phyloP scores from a whole-genome alignment of 1,284 basidiomycete species.

The Volvariella surrecta region DNA sequence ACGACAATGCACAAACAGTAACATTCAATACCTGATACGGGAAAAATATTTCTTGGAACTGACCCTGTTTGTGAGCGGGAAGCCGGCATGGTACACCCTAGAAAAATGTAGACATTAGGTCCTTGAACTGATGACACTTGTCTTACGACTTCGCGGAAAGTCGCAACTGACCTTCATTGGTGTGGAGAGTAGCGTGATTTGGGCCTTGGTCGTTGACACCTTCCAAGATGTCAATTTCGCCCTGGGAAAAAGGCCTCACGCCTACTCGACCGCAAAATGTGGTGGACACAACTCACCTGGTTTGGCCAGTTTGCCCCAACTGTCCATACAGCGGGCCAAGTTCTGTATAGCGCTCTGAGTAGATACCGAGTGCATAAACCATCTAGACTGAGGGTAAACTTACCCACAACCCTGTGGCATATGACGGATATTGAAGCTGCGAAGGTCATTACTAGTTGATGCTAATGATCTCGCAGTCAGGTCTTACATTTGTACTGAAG shows the following conservation, averaged over 20 bases:
- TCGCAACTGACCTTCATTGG: too few species aligned
- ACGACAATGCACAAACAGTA: too few species aligned
- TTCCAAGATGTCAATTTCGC: slow-evolving; percentile 65
- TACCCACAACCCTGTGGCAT: slow-evolving; percentile 61
- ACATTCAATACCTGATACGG: too few species aligned
- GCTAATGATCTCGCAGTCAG: too few species aligned
- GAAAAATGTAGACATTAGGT: too few species aligned
- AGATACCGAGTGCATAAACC: slow-evolving; percentile 5
- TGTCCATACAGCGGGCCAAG: slow-evolving; percentile 44
- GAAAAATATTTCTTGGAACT: neutral
- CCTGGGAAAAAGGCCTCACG: slow-evolving; percentile 23
- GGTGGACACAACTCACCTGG: slow-evolving; percentile 19
- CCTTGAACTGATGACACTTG: too few species aligned
- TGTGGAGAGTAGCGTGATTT: slow-evolving; percentile 59
- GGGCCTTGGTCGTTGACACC: slow-evolving; percentile 51
- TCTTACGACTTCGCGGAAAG: too few species aligned
- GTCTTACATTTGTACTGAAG: slow-evolving; percentile 49
- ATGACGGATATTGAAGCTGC: slow-evolving; percentile 43
- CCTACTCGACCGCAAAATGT: neutral
- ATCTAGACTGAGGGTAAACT: slow-evolving; percentile 16
- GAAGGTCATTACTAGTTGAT: neutral
- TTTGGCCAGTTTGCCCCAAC: slow-evolving; percentile 42
- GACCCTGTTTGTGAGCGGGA: slow-evolving; percentile 42
- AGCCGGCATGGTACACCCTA: slow-evolving; percentile 53
- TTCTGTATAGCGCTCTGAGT: slow-evolving; percentile 20